A percentile compares a stretch with the other conserved stretches of the same genome.
phyloP scores from a whole-genome alignment of 2,329 filamentous ascomycete genomes.

The Cryphonectria japonica region DNA sequence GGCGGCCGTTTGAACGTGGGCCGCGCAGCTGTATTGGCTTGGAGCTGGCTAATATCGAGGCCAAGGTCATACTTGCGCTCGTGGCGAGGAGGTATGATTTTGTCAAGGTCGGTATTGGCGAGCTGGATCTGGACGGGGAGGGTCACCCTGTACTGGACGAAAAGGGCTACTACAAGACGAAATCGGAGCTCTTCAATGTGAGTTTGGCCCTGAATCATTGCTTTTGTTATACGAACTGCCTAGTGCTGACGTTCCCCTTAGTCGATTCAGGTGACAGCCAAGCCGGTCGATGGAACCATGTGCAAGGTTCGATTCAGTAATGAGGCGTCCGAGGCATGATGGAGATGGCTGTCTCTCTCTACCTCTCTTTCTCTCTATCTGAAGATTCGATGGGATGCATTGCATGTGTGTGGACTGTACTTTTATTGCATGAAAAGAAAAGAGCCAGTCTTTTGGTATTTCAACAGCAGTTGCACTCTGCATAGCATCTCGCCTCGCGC shows the following conservation, averaged over 20 bases:
- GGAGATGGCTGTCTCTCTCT: no score
- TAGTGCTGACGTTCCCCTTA: constrained; percentile 24
- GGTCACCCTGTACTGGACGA: constrained; percentile 32
- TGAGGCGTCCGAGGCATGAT: constrained; percentile 12
- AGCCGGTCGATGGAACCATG: constrained; percentile 35
- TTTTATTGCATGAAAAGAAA: constrained; percentile 1
- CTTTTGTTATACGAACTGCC: background rate
- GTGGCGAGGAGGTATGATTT: constrained; percentile 39
- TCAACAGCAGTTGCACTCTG: background rate
- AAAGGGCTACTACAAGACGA: constrained; percentile 34
- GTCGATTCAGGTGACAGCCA: constrained; percentile 36
- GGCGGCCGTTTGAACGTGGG: constrained; percentile 57
- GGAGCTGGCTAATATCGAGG: constrained; percentile 51
- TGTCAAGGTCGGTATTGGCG: constrained; percentile 39
- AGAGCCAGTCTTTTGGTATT: background rate
- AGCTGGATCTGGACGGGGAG: constrained; percentile 34
- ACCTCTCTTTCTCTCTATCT: background rate
- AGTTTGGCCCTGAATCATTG: constrained; percentile 24
- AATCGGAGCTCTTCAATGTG: constrained; percentile 36
- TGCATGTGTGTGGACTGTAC: background rate
- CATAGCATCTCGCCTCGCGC: background rate
- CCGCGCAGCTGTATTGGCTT: constrained; percentile 59
- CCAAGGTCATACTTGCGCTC: constrained; percentile 39
- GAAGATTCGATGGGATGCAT: background rate
- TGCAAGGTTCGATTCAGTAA: constrained; percentile 35